phyloP scores from a whole-genome alignment of 495 filamentous ascomycete species.

The Pyrenula aspistea region DNA sequence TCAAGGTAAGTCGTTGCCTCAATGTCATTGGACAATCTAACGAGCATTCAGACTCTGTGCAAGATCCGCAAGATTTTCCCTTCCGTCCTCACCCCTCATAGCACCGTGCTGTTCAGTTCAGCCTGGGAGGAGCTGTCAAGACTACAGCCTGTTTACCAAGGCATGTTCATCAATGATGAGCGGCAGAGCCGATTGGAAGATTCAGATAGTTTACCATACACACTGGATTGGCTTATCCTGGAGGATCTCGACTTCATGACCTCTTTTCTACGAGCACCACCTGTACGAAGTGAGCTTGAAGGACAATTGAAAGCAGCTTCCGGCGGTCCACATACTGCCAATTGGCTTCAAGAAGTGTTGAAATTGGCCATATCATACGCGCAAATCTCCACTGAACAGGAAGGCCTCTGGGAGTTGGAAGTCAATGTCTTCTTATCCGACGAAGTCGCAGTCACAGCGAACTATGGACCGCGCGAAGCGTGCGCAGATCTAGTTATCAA shows the following conservation, averaged over 20 bases:
- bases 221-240: conserved; percentile 82
- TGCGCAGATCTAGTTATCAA: conserved; percentile 86
- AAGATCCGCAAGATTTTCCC: conserved; percentile 80
- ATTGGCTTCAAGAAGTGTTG: conserved; percentile 74
- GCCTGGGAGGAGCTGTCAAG: conserved; percentile 76
- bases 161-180: conserved; percentile 74
- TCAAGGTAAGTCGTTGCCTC: conserved; percentile 42
- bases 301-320: conserved; percentile 52
- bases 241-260: conserved; percentile 93
- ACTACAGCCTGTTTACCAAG: conserved; percentile 57
- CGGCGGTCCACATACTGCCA: conserved; percentile 36
- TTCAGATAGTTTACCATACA: conserved; percentile 82
- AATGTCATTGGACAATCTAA: conserved; percentile 4
- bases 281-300: conserved; percentile 75
- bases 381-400: conserved; percentile 88
- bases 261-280: conserved; percentile 66
- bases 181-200: conserved; percentile 82
- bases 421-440: conserved; percentile 90
- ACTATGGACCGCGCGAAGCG: conserved; percentile 87
- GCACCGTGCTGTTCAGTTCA: conserved; percentile 63
- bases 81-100: conserved; percentile 66
- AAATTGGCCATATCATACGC: conserved; percentile 71
- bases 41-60: conserved; percentile 55
- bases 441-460: conserved; percentile 89
- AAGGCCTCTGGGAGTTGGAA: conserved; percentile 91